Evolutionary conservation across 495 filamentous ascomycete genomes (phyloP).

Genomic region (Tuber melanosporum): DNA sequence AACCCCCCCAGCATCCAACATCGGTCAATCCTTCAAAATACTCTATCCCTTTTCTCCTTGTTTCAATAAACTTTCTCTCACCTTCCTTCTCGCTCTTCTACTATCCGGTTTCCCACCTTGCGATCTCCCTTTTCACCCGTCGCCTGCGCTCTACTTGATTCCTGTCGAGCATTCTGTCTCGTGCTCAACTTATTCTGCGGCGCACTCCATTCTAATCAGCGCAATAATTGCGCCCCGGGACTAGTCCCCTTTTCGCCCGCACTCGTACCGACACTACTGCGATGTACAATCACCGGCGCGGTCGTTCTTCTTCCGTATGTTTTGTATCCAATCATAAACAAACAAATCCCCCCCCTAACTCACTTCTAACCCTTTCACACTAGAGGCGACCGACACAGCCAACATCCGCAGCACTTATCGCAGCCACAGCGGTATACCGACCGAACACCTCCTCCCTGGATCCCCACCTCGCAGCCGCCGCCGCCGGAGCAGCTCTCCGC

Average conservation of each 20-base stretch:
- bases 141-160: background rate
- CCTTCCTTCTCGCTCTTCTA: background rate
- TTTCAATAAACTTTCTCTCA: background rate
- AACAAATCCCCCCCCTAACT: background rate
- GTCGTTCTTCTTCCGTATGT: background rate
- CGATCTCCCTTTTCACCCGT: background rate
- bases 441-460: conserved; percentile 10
- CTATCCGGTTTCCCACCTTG: background rate
- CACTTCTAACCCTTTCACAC: background rate
- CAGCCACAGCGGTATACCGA: conserved; percentile 30
- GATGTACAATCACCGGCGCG: background rate
- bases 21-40: background rate
- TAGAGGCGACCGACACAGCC: background rate
- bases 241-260: background rate
- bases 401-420: conserved; percentile 27
- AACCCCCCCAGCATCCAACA: background rate
- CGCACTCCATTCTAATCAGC: background rate
- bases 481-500: conserved; percentile 37
- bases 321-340: background rate
- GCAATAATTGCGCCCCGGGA: background rate
- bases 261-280: background rate
- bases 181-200: background rate
- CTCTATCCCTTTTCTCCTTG: background rate
- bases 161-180: background rate
- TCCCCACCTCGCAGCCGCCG: conserved; percentile 28